Evolutionary conservation across 192 early-diverging fungal species (phyloP).

Genomic region (Entomortierella parvispora): DNA sequence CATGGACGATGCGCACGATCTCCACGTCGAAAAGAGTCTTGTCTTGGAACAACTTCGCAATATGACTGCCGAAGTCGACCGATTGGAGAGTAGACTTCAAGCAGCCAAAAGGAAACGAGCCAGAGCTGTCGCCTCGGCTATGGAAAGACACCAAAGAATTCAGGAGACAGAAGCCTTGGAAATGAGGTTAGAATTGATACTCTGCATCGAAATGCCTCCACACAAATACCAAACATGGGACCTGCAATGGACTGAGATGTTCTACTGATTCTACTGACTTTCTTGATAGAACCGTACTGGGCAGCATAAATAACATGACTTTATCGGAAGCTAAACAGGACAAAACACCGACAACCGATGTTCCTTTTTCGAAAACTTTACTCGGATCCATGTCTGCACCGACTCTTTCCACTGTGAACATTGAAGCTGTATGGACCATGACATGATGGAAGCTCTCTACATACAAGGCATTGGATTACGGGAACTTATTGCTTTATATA

Average conservation of each 20-base stretch:
- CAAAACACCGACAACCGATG: background rate
- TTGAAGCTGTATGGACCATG: too few species aligned
- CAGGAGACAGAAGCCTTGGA: constrained; percentile 37
- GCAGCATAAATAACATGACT: constrained; percentile 21
- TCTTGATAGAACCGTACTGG: constrained; percentile 24
- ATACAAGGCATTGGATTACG: too few species aligned
- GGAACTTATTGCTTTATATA: too few species aligned
- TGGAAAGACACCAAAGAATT: constrained; percentile 34
- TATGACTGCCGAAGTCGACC: constrained; percentile 26
- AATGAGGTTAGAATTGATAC: constrained; percentile 23
- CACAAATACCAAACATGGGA: too few species aligned
- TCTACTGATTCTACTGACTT: too few species aligned
- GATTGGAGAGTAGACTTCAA: constrained; percentile 26
- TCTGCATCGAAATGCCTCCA: background rate
- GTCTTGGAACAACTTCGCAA: constrained; percentile 34
- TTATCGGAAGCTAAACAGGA: constrained; percentile 3
- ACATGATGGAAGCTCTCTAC: too few species aligned
- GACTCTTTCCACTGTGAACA: constrained; percentile 5
- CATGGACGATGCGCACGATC: constrained; percentile 6
- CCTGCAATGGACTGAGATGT: too few species aligned
- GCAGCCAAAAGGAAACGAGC: constrained; percentile 24
- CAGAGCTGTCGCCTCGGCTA: constrained; percentile 11
- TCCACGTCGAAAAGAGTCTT: constrained; percentile 38
- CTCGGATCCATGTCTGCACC: constrained; percentile 4
- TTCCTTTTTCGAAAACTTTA: background rate